phyloP scores from a whole-genome alignment of 1,139 yeast genomes.

The Protomyces pachydermus region DNA sequence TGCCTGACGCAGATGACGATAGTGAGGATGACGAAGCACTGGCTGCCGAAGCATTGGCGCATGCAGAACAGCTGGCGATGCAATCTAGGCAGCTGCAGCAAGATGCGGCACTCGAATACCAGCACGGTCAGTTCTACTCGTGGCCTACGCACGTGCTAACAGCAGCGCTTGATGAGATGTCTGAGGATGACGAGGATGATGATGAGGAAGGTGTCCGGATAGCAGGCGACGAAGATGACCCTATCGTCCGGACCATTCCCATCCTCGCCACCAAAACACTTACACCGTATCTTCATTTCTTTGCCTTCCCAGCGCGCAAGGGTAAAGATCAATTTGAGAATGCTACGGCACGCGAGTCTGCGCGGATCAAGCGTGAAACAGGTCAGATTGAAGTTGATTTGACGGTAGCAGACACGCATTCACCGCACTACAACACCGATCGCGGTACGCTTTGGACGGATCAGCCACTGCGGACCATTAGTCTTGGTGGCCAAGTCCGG shows the following conservation, averaged over 20 bases:
- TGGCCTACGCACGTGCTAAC: neutral
- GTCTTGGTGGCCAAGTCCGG: constrained; percentile 11
- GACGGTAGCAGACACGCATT: constrained; percentile 56
- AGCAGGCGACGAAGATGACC: constrained; percentile 50
- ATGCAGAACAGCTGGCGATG: neutral
- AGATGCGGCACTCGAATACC: neutral
- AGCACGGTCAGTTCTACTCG: neutral
- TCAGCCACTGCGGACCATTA: constrained; percentile 7
- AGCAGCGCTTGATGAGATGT: neutral
- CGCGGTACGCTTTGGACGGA: constrained; percentile 24
- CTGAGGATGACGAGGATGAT: constrained; percentile 28
- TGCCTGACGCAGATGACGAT: constrained; percentile 9
- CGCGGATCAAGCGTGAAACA: constrained; percentile 60
- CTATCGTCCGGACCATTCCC: constrained; percentile 72
- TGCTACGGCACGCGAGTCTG: constrained; percentile 44
- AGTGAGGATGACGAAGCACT: constrained; percentile 4
- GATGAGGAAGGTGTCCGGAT: constrained; percentile 33
- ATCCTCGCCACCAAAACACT: constrained; percentile 46
- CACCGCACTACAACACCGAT: constrained; percentile 45
- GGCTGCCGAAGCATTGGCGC: neutral
- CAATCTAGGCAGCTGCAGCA: neutral
- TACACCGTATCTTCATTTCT: constrained; percentile 42
- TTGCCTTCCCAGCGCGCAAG: constrained; percentile 74
- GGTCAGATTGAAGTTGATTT: constrained; percentile 62
- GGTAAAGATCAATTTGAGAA: constrained; percentile 47